Evolutionary conservation across 1,284 basidiomycete species (phyloP).

Genomic region (Cryptococcus amylolentus): DNA sequence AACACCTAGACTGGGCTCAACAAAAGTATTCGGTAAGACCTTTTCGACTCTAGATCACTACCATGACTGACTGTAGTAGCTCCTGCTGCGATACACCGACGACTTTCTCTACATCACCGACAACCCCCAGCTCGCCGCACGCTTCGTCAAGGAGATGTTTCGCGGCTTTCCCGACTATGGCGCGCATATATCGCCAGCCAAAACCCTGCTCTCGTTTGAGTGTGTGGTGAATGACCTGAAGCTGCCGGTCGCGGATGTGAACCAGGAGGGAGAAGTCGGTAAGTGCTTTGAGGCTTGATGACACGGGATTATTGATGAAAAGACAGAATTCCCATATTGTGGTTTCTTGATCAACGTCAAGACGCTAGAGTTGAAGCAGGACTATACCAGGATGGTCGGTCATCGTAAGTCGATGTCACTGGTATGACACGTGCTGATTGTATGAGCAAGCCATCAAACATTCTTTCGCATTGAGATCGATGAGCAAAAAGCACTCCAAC

Average conservation of each 20-base stretch:
- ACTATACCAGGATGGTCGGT: conserved; percentile 64
- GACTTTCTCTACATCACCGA: conserved; percentile 91
- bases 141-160: conserved; percentile 77
- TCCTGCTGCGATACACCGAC: conserved; percentile 81
- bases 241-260: conserved; percentile 16
- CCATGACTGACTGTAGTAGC: conserved; percentile 51
- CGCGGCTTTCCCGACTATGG: conserved; percentile 87
- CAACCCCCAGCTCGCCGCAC: conserved; percentile 59
- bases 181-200: conserved; percentile 80
- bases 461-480: conserved; percentile 42
- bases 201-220: conserved; percentile 64
- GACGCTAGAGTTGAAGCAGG: conserved; percentile 69
- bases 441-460: conserved; percentile 36
- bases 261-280: conserved; percentile 13
- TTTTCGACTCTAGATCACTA: neutral
- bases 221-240: conserved; percentile 22
- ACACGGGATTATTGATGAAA: neutral
- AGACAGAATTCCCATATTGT: conserved; percentile 82
- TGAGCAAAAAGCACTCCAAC: conserved; percentile 26
- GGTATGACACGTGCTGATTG: neutral
- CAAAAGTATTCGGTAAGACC: conserved; percentile 61
- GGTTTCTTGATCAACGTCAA: conserved; percentile 72
- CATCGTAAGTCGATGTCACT: conserved; percentile 53
- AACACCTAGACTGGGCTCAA: conserved; percentile 59
- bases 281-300: neutral